Conservation (phyloP, 2,329 filamentous ascomycete genomes). For the Phialemonium atrogriseum region DNA sequence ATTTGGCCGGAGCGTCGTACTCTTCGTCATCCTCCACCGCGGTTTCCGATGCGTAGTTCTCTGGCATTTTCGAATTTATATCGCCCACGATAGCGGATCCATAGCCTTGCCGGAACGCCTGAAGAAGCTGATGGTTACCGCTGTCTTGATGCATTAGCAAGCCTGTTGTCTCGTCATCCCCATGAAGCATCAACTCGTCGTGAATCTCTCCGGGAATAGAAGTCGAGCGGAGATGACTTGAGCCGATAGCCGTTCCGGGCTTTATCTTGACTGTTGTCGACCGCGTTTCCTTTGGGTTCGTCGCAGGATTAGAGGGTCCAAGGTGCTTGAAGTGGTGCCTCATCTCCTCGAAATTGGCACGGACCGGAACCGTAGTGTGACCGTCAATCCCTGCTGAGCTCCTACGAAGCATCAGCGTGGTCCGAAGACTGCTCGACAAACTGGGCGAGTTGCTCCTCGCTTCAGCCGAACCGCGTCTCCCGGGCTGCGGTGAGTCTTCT, state of each 20-base stretch:
- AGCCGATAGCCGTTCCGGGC: constrained; percentile 23
- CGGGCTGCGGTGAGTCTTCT: constrained; percentile 19
- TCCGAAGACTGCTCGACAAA: constrained; percentile 38
- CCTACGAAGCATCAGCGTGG: constrained; percentile 51
- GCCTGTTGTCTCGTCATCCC: constrained; percentile 31
- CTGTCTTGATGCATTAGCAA: constrained; percentile 36
- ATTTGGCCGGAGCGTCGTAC: too few species aligned
- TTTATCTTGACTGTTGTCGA: constrained; percentile 62
- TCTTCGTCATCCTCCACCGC: constrained; percentile 12
- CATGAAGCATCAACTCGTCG: constrained; percentile 4
- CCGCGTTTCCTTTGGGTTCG: constrained; percentile 53
- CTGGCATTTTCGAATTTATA: too few species aligned
- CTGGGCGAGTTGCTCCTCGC: constrained; percentile 28
- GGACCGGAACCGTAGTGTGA: constrained; percentile 43
- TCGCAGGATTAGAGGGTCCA: constrained; percentile 58
- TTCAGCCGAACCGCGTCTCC: constrained; percentile 25
- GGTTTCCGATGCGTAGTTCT: too few species aligned
- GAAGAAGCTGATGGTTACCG: too few species aligned
- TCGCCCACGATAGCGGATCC: constrained; percentile 33
- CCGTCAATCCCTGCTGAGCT: constrained; percentile 48
- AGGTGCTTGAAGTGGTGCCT: constrained; percentile 56
- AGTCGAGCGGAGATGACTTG: constrained; percentile 4
- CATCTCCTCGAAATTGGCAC: constrained; percentile 55
- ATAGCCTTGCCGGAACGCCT: constrained; percentile 49
- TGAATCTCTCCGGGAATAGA: not conserved